Conservation (phyloP, 1,139 yeast species). For the Magnusiomyces ingens region DNA sequence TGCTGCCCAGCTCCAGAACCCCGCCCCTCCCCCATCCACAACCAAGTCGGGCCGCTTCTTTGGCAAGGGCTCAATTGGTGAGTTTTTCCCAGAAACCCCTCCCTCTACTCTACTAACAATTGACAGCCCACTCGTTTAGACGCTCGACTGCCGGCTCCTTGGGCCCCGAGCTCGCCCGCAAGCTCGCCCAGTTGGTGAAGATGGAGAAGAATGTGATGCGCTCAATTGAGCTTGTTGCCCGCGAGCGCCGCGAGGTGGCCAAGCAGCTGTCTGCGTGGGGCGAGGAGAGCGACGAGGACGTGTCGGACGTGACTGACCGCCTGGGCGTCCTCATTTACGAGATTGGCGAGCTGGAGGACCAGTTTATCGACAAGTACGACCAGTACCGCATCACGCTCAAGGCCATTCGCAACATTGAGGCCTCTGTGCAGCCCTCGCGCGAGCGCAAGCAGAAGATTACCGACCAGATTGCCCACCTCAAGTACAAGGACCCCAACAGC, state of each 20-base stretch:
- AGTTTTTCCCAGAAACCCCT: slow-evolving; percentile 4
- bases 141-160: slow-evolving; percentile 85
- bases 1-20: slow-evolving; percentile 87
- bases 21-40: slow-evolving; percentile 91
- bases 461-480: slow-evolving; percentile 94
- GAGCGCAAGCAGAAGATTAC: slow-evolving; percentile 97
- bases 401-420: slow-evolving; percentile 92
- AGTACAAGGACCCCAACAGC: slow-evolving; percentile 96
- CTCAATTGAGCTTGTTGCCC: slow-evolving; percentile 85
- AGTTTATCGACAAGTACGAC: slow-evolving; percentile 94
- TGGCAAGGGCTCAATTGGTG: slow-evolving; percentile 78
- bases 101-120: not conserved
- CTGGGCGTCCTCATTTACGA: slow-evolving; percentile 92
- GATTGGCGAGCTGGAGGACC: slow-evolving; percentile 96
- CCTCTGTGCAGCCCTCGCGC: slow-evolving; percentile 95
- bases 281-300: slow-evolving; percentile 95
- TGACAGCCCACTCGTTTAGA: slow-evolving; percentile 68
- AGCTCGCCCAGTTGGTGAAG: slow-evolving; percentile 82
- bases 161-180: slow-evolving; percentile 92
- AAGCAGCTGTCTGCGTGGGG: slow-evolving; percentile 97
- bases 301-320: slow-evolving; percentile 93
- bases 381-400: slow-evolving; percentile 95
- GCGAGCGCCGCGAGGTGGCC: slow-evolving; percentile 95
- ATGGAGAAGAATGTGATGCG: slow-evolving; percentile 95
- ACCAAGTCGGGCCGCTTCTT: slow-evolving; percentile 82